Conservation (phyloP, 192 early-diverging fungal genomes). For the Lobosporangium transversale region DNA sequence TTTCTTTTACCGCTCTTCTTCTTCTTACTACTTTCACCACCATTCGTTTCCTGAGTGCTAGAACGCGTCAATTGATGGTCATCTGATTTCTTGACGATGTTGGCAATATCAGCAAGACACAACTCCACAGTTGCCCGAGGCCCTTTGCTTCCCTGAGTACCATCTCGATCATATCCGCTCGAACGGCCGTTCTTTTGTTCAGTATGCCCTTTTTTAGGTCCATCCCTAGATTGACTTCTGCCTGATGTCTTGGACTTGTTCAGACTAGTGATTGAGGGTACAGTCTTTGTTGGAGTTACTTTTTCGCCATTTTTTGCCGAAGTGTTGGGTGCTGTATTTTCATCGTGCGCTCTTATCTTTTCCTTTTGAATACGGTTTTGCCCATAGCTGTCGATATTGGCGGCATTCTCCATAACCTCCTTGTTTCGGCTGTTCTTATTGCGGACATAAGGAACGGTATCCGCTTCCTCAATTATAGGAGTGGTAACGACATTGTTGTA, state of each 20-base stretch:
- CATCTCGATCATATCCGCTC: conserved; percentile 1
- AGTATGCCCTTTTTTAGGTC: not conserved
- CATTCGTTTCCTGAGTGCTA: not conserved
- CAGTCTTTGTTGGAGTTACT: not conserved
- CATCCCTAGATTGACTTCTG: conserved; percentile 5
- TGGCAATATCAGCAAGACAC: conserved; percentile 45
- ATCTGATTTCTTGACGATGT: conserved; percentile 18
- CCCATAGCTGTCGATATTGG: no score
- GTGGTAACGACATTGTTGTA: no score
- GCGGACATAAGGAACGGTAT: no score
- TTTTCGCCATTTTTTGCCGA: not conserved
- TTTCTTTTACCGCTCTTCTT: conserved; percentile 25
- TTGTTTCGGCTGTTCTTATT: no score
- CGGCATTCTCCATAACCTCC: no score
- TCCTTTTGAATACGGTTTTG: no score
- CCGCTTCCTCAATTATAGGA: no score
- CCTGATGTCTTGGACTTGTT: not conserved
- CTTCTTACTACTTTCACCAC: conserved; percentile 1
- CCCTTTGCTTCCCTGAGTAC: not conserved
- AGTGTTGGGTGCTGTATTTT: no score
- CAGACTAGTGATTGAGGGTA: not conserved
- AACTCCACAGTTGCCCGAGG: conserved; percentile 33
- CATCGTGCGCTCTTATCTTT: no score
- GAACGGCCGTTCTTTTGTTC: conserved; percentile 7
- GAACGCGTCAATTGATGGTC: not conserved